phyloP scores from a whole-genome alignment of 1,284 basidiomycete genomes.

The Malassezia sympodialis region DNA sequence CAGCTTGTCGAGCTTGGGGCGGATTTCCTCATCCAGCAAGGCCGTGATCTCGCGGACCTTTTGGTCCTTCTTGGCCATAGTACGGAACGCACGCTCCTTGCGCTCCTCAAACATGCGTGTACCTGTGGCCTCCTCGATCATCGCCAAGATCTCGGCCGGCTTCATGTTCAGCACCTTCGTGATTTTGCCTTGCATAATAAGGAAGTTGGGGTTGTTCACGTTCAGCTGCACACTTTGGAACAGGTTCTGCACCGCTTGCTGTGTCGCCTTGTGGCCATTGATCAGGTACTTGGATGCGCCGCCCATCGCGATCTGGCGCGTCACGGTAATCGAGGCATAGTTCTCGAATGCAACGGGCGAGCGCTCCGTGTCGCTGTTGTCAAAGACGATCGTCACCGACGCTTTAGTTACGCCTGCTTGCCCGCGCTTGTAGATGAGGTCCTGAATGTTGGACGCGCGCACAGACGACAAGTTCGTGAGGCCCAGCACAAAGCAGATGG shows the following conservation, averaged over 20 bases:
- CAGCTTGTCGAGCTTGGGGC: conserved; percentile 83
- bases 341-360: conserved; percentile 78
- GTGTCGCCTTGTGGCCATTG: conserved; percentile 88
- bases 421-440: conserved; percentile 94
- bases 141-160: conserved; percentile 89
- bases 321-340: conserved; percentile 84
- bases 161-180: conserved; percentile 90
- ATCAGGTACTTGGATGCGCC: conserved; percentile 93
- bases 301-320: conserved; percentile 89
- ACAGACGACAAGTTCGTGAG: conserved; percentile 51
- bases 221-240: conserved; percentile 97
- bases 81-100: conserved; percentile 93
- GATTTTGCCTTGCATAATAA: conserved; percentile 89
- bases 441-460: conserved; percentile 88
- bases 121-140: conserved; percentile 97
- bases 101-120: conserved; percentile 99
- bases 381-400: conserved; percentile 95
- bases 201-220: conserved; percentile 99
- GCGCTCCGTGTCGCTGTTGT: conserved; percentile 83
- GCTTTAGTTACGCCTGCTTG: conserved; percentile 96
- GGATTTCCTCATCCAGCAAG: conserved; percentile 72
- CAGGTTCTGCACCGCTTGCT: conserved; percentile 76
- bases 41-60: conserved; percentile 72
- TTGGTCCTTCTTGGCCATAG: conserved; percentile 96
- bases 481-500: conserved; percentile 47